Base-by-base conservation (phyloP, 345 rosid species). In the Lumnitzera racemosa region DNA sequence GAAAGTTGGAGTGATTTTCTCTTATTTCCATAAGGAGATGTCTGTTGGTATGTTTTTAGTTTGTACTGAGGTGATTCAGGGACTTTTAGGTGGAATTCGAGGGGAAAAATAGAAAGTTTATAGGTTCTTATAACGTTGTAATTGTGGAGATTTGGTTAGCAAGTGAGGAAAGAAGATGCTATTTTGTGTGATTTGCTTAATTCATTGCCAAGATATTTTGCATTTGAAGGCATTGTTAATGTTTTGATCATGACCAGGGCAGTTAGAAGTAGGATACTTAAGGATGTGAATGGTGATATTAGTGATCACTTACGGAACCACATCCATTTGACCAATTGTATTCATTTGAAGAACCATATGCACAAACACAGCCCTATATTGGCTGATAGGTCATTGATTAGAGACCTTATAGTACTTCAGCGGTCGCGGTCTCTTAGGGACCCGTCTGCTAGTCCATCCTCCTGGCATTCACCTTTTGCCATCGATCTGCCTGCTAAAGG, bases 321-420 rank as follows among this genome's bases (percentile, higher is more conserved):
- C 74, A 78, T 95, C 64, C 99, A 95, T 65, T 81, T 95, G 65
- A 88, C 96, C 47, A 95, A 95, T 58, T 95, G 97, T 70, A 95
- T 95, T 67, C 97, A 95, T 77, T 80, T 95, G 80, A 95, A 95
- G 80, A 86, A 95, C 69, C 99, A 90, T 71, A 90, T 90, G 97
- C 99, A 90, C 70, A 94, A 90, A 75, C 99, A 90, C 57, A 90
- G 91, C 68, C 96, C 97, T 20, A 79, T 84, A 52, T 74, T 83
- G 58, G 73, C 76, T 0, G 91, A 90, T 74, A 80, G 91, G 69
- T 82, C 88, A 1, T 81, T 90, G n/a, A 83, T 88, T 88, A 83
- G 95, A 80, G 99, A 90, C 77, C 97, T 90, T 67, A 71, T 83
- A 53, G 84, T 73, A 69, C 94, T 95, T 24, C 99, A 95, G 74